Evolutionary conservation across 495 filamentous ascomycete species (phyloP), one percentile per base, ranked within the genome.

Genomic region (Physcia stellaris): DNA sequence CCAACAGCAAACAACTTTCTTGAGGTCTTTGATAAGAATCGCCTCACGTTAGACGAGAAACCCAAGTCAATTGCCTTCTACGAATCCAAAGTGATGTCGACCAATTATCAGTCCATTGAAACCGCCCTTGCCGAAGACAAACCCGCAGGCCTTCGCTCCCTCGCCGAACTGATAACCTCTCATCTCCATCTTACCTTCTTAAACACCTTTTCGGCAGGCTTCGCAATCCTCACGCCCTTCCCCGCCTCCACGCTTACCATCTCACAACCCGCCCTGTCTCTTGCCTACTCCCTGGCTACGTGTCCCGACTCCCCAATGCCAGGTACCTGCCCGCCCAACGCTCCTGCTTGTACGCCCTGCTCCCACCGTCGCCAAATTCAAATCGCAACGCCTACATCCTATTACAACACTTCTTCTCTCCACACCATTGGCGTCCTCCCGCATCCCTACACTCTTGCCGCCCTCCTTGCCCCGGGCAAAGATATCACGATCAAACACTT

Each of bases 101-200:
- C 57, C 4, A 65, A 65, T 38, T 95, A 94, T 58, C 56, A 69
- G 24, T 57, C 70, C 10, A 64, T 94, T 17, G 67, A 67, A 1
- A 70, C 80, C 38, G 76, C 79, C 29, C 64, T 80, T 24, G 42
- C 55, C 16, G 53, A 57, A n/a, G 62, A 62, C 32, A 66, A 67
- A 15, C 66, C 67, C 5, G 59, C 65, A 15, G 81, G 79, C 7
- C 64, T 85, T 27, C 55, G 60, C 38, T 56, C 63, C 21, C 68
- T 95, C 30, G 78, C 76, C 24, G 56, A 73, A 16, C 71, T 98
- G 34, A 84, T 96, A 48, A 84, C 83, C 51, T 67, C 76, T 1
- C 90, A 98, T 53, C 71, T 95, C 9, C 90, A 95, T 51, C 75
- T 67, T 34, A 83, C 77, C 32, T 94, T 86, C 66, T 83, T 88